A percentile compares a stretch with the other conserved stretches of the same genome.
Evolutionary conservation across 805 yeast genomes (phyloP).

Genomic region (Wickerhamomyces xylosicus): DNA sequence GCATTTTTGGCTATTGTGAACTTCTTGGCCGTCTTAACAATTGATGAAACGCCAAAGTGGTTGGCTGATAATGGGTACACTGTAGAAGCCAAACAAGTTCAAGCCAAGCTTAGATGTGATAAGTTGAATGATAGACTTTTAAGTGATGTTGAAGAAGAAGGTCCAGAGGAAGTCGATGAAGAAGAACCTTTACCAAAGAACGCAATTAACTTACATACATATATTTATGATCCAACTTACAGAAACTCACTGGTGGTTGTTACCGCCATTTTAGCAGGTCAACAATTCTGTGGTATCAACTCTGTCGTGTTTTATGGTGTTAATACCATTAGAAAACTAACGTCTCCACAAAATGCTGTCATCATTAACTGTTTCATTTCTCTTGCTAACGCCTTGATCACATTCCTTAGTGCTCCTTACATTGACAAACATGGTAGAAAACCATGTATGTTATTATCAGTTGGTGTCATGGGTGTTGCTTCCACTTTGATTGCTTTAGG

Average conservation of each 20-base stretch:
- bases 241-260: conserved; percentile 53
- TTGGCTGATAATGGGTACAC: conserved; percentile 37
- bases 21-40: conserved; percentile 30
- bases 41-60: conserved; percentile 85
- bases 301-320: conserved; percentile 92
- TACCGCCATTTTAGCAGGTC: conserved; percentile 66
- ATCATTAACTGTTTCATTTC: conserved; percentile 71
- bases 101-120: conserved; percentile 26
- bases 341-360: conserved; percentile 61
- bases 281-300: conserved; percentile 90
- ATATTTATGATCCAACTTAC: conserved; percentile 42
- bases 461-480: conserved; percentile 56
- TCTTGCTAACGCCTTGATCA: conserved; percentile 60
- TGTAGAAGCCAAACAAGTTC: conserved; percentile 29
- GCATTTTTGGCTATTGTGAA: conserved; percentile 40
- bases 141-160: conserved; percentile 11
- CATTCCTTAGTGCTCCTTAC: conserved; percentile 61
- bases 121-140: conserved; percentile 6
- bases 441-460: conserved; percentile 58
- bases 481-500: conserved; percentile 59
- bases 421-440: conserved; percentile 74
- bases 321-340: conserved; percentile 54
- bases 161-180: conserved; percentile 1
- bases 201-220: conserved; percentile 25
- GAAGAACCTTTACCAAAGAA: neutral